phyloP scores from a whole-genome alignment of 2,329 filamentous ascomycete genomes.

The Whalleya microplaca region DNA sequence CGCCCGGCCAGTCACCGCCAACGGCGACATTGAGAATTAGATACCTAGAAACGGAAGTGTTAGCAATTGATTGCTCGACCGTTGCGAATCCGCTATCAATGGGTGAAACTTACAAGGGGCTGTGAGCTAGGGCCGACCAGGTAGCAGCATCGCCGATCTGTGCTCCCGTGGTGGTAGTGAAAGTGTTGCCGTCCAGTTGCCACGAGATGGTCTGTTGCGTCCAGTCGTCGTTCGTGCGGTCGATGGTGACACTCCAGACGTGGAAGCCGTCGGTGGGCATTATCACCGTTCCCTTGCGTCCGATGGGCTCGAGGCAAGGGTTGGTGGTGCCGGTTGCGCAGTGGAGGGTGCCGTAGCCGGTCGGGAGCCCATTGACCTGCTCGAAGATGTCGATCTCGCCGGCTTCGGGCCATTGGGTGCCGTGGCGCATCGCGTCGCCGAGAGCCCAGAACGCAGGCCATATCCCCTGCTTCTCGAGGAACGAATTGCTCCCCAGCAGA shows the following conservation, averaged over 20 bases:
- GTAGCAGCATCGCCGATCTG: slow-evolving; percentile 48
- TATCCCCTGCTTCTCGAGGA: slow-evolving; percentile 51
- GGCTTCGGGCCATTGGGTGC: slow-evolving; percentile 54
- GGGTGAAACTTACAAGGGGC: slow-evolving; percentile 43
- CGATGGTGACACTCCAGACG: slow-evolving; percentile 53
- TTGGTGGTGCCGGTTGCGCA: slow-evolving; percentile 51
- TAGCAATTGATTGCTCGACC: not conserved
- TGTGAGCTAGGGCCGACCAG: slow-evolving; percentile 56
- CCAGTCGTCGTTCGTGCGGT: slow-evolving; percentile 52
- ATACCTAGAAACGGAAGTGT: slow-evolving; percentile 27
- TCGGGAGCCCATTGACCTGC: slow-evolving; percentile 53
- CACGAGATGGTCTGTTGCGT: slow-evolving; percentile 54
- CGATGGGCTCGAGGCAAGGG: slow-evolving; percentile 55
- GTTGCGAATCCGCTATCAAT: not conserved
- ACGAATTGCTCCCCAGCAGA: slow-evolving; percentile 48
- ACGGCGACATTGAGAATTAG: slow-evolving; percentile 60
- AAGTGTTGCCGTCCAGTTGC: slow-evolving; percentile 50
- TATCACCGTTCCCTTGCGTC: slow-evolving; percentile 40
- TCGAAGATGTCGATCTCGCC: slow-evolving; percentile 64
- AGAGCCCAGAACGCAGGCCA: slow-evolving; percentile 65
- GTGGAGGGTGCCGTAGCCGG: slow-evolving; percentile 55
- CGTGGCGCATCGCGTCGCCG: slow-evolving; percentile 52
- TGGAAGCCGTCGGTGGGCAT: slow-evolving; percentile 50
- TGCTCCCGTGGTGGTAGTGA: slow-evolving; percentile 47
- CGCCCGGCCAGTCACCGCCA: slow-evolving; percentile 52